phyloP scores from a whole-genome alignment of 225 moss, liverwort and hornwort species.

The Pleurozium schreberi region DNA sequence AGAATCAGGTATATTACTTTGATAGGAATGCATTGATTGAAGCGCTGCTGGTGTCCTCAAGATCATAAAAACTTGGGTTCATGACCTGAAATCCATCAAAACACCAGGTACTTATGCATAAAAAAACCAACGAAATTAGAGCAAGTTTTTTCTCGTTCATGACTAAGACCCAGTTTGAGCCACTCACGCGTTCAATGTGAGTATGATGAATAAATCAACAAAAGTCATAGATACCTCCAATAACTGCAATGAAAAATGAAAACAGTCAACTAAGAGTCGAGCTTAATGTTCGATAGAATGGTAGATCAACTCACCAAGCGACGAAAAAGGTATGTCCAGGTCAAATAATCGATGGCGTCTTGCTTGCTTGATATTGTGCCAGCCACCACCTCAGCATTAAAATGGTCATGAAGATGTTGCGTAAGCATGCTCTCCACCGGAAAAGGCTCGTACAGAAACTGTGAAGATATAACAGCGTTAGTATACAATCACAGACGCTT shows the following conservation, averaged over 20 bases:
- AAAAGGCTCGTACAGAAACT: conserved; percentile 98
- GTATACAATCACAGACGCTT: neutral
- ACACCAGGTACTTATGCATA: neutral
- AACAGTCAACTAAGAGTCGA: neutral
- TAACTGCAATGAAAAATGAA: neutral
- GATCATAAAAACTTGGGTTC: conserved; percentile 96
- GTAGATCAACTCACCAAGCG: conserved; percentile 57
- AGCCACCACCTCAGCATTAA: conserved; percentile 95
- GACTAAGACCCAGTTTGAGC: neutral
- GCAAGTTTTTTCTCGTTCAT: neutral
- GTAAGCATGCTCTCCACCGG: conserved; percentile 97
- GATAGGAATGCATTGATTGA: conserved; percentile 75
- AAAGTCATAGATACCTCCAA: neutral
- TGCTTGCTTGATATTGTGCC: conserved; percentile 96
- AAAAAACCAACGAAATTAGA: neutral
- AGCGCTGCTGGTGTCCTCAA: conserved; percentile 79
- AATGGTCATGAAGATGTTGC: conserved; percentile 93
- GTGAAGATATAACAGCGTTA: conserved; percentile 1
- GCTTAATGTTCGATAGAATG: neutral
- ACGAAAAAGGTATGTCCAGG: conserved; percentile 97
- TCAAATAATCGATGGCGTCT: conserved; percentile 95
- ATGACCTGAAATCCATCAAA: conserved; percentile 51
- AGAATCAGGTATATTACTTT: conserved; percentile 32
- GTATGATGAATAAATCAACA: neutral
- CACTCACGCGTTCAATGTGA: neutral